Evolutionary conservation across 305 asterid species (phyloP).

Genomic region (Solanum hybrid): DNA sequence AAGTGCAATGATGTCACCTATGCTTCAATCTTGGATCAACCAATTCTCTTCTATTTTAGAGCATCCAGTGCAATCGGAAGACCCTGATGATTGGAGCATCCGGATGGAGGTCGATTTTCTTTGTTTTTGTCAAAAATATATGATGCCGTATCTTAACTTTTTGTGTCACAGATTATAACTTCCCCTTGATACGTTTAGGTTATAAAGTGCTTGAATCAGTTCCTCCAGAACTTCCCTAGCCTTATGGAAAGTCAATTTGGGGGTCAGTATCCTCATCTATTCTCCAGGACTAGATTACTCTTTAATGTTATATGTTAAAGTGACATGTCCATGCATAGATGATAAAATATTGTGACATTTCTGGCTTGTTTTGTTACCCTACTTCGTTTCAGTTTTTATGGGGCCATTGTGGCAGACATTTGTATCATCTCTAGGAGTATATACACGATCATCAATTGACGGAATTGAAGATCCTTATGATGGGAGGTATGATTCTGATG

Average conservation of each 20-base stretch:
- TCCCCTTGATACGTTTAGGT: slow-evolving; percentile 36
- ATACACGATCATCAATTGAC: slow-evolving; percentile 64
- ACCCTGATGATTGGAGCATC: slow-evolving; percentile 96
- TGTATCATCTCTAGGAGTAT: slow-evolving; percentile 70
- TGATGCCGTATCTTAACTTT: not conserved
- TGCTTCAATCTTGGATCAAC: slow-evolving; percentile 86
- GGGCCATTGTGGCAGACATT: slow-evolving; percentile 91
- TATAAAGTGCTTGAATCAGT: slow-evolving; percentile 86
- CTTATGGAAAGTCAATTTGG: slow-evolving; percentile 56
- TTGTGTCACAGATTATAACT: not conserved
- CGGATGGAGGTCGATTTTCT: slow-evolving; percentile 72
- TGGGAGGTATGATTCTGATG: slow-evolving; percentile 97
- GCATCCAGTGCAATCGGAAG: slow-evolving; percentile 82
- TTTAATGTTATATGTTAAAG: not conserved
- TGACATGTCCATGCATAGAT: not conserved
- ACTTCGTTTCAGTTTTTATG: slow-evolving; percentile 49
- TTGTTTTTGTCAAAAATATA: not conserved
- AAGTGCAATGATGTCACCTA: slow-evolving; percentile 56
- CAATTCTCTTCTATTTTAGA: slow-evolving; percentile 60
- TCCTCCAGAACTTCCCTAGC: slow-evolving; percentile 68
- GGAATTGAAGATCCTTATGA: slow-evolving; percentile 81
- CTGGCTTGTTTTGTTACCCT: slow-evolving; percentile 11
- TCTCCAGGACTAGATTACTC: slow-evolving; percentile 8
- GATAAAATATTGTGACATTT: slow-evolving; percentile 2
- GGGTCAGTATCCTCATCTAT: slow-evolving; percentile 29